Percentiles rank a stretch among this genome's conserved stretches.
These are phyloP conservation scores for Neurospora sp. DNA, from an alignment of 495 filamentous ascomycete species.

Conservation along the genomic window DNA sequence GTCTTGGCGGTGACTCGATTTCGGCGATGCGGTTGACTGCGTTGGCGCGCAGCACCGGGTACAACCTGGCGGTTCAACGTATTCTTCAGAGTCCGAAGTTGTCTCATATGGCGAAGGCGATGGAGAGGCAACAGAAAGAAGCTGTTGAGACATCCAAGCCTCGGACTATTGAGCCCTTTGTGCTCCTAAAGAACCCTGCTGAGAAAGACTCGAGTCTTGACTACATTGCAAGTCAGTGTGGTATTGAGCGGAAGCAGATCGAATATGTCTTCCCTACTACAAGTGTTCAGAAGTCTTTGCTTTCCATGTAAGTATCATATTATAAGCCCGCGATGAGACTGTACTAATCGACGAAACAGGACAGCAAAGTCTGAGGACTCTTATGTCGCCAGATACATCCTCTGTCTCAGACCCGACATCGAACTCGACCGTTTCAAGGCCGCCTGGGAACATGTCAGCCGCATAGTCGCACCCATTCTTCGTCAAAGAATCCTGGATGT, in stretches of 20 bases:
- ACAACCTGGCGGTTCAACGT: conserved; percentile 25
- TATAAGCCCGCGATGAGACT: background rate
- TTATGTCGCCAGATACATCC: conserved; percentile 34
- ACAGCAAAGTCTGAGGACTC: conserved; percentile 31
- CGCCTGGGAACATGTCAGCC: conserved; percentile 39
- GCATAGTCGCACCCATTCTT: conserved; percentile 35
- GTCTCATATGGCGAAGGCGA: conserved; percentile 14
- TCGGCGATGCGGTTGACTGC: conserved; percentile 38
- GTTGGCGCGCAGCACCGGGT: conserved; percentile 19
- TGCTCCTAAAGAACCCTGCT: conserved; percentile 26
- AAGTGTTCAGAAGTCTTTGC: background rate
- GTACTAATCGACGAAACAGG: conserved; percentile 35
- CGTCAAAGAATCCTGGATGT: conserved; percentile 51
- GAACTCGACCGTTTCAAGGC: conserved; percentile 32
- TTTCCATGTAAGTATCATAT: background rate
- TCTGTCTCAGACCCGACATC: conserved; percentile 28
- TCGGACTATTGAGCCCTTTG: conserved; percentile 31
- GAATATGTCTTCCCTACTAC: conserved; percentile 43
- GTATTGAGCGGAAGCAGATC: conserved; percentile 30
- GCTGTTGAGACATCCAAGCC: background rate
- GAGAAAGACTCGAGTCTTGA: conserved; percentile 21
- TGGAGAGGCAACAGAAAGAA: background rate
- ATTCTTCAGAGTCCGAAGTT: conserved; percentile 29
- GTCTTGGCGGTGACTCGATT: conserved; percentile 41
- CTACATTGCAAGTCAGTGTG: conserved; percentile 38